Evolutionary conservation across 2,329 filamentous ascomycete genomes (phyloP).

Genomic region (Akanthomyces lecanii): DNA sequence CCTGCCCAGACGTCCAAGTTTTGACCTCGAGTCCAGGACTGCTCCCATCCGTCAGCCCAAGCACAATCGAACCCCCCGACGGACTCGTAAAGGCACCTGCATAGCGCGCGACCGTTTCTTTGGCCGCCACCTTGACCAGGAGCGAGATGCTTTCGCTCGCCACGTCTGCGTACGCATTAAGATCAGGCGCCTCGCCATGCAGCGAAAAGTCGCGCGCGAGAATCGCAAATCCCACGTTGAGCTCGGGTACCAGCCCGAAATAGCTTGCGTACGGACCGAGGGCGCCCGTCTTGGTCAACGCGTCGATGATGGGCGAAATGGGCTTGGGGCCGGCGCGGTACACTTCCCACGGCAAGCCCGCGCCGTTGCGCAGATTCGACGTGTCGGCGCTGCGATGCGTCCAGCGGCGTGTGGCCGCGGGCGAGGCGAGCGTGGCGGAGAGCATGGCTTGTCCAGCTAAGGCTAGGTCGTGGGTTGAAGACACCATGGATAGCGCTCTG

Average conservation of each 20-base stretch:
- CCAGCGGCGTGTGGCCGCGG: slow-evolving; percentile 29
- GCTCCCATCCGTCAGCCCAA: slow-evolving; percentile 12
- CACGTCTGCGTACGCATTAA: slow-evolving; percentile 33
- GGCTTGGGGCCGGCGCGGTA: slow-evolving; percentile 25
- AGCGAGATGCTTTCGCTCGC: slow-evolving; percentile 23
- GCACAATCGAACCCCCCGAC: neutral
- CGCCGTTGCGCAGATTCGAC: slow-evolving; percentile 32
- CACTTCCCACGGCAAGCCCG: slow-evolving; percentile 32
- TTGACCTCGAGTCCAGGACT: slow-evolving; percentile 25
- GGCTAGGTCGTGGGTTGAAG: slow-evolving; percentile 23
- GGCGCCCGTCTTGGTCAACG: slow-evolving; percentile 26
- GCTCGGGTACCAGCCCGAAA: slow-evolving; percentile 24
- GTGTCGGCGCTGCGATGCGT: slow-evolving; percentile 27
- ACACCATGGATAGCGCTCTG: slow-evolving; percentile 21
- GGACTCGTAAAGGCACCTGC: slow-evolving; percentile 17
- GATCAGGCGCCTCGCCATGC: slow-evolving; percentile 23
- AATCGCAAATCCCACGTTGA: slow-evolving; percentile 29
- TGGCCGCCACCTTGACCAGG: slow-evolving; percentile 19
- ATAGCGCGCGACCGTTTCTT: slow-evolving; percentile 20
- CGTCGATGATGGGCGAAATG: slow-evolving; percentile 25
- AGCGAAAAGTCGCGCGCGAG: slow-evolving; percentile 29
- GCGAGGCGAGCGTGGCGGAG: slow-evolving; percentile 22
- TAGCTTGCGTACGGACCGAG: slow-evolving; percentile 29
- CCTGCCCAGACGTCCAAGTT: slow-evolving; percentile 16
- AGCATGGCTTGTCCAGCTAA: slow-evolving; percentile 23